Evolutionary conservation across 2,329 filamentous ascomycete genomes (phyloP).

Genomic region (Aureobasidium sp.): DNA sequence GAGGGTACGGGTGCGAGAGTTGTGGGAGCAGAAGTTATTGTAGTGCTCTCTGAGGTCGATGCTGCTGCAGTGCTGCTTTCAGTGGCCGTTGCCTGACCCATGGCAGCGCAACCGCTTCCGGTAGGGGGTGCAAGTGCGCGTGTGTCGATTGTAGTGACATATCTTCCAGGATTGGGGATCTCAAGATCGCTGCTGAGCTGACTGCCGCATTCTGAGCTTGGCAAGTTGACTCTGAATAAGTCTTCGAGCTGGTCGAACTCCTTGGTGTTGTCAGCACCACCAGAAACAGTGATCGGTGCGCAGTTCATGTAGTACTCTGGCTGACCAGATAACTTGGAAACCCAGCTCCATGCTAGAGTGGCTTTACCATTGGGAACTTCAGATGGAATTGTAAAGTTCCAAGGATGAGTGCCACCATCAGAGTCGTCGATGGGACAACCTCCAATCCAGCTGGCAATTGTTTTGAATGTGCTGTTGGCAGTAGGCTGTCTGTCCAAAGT

Average conservation of each 20-base stretch:
- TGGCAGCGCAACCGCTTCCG: slow-evolving; percentile 21
- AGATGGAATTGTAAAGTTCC: slow-evolving; percentile 64
- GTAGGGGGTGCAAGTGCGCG: slow-evolving; percentile 16
- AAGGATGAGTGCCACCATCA: slow-evolving; percentile 41
- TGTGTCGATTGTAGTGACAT: slow-evolving; percentile 36
- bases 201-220: slow-evolving; percentile 43
- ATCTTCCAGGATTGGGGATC: slow-evolving; percentile 61
- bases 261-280: slow-evolving; percentile 42
- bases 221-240: slow-evolving; percentile 70
- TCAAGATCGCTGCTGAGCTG: slow-evolving; percentile 36
- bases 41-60: slow-evolving; percentile 8
- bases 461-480: slow-evolving; percentile 65
- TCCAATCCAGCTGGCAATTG: slow-evolving; percentile 81
- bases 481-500: slow-evolving; percentile 71
- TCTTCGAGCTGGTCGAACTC: slow-evolving; percentile 59
- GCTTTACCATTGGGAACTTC: slow-evolving; percentile 69
- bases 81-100: slow-evolving; percentile 15
- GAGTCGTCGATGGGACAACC: slow-evolving; percentile 63
- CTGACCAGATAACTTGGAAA: slow-evolving; percentile 78
- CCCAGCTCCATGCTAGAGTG: slow-evolving; percentile 87
- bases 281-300: slow-evolving; percentile 62
- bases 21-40: slow-evolving; percentile 4
- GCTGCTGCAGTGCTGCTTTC: slow-evolving; percentile 18
- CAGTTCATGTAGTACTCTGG: slow-evolving; percentile 99
- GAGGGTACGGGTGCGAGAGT: not conserved